phyloP scores from a whole-genome alignment of 768 basidiomycete genomes.

The Steccherinum ochraceum region DNA sequence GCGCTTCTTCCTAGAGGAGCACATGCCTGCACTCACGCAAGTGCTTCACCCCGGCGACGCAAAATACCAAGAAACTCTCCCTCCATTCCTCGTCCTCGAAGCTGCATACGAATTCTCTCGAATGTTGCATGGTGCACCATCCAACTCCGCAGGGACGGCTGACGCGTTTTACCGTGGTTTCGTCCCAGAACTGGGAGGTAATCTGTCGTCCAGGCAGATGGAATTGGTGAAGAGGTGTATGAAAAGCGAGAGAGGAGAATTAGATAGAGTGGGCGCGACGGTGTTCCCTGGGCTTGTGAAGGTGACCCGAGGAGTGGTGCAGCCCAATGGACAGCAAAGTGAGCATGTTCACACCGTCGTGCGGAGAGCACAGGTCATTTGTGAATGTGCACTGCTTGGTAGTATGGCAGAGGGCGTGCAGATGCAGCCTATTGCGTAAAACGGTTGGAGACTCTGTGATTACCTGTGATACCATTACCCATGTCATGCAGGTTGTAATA shows the following conservation, averaged over 20 bases:
- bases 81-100: slow-evolving; percentile 48
- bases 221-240: slow-evolving; percentile 82
- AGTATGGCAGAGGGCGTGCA: neutral
- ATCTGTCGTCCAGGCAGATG: slow-evolving; percentile 70
- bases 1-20: slow-evolving; percentile 58
- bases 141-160: slow-evolving; percentile 36
- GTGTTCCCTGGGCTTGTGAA: slow-evolving; percentile 88
- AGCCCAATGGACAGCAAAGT: slow-evolving; percentile 29
- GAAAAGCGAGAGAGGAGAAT: slow-evolving; percentile 66
- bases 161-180: slow-evolving; percentile 86
- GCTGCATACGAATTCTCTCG: slow-evolving; percentile 76
- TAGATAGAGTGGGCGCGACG: slow-evolving; percentile 74
- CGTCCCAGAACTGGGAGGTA: slow-evolving; percentile 74
- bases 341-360: slow-evolving; percentile 69
- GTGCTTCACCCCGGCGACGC: slow-evolving; percentile 34
- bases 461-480: neutral
- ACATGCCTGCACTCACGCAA: slow-evolving; percentile 58
- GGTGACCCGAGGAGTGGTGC: slow-evolving; percentile 42
- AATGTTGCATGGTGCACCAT: slow-evolving; percentile 73
- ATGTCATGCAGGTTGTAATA: neutral
- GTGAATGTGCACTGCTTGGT: slow-evolving; percentile 62
- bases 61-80: slow-evolving; percentile 37
- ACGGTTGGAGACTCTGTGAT: neutral
- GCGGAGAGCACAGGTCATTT: slow-evolving; percentile 79
- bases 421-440: neutral